Evolutionary conservation across 768 basidiomycete genomes (phyloP), one percentile per base, ranked within the genome.

Genomic region (Hericium coralloides): DNA sequence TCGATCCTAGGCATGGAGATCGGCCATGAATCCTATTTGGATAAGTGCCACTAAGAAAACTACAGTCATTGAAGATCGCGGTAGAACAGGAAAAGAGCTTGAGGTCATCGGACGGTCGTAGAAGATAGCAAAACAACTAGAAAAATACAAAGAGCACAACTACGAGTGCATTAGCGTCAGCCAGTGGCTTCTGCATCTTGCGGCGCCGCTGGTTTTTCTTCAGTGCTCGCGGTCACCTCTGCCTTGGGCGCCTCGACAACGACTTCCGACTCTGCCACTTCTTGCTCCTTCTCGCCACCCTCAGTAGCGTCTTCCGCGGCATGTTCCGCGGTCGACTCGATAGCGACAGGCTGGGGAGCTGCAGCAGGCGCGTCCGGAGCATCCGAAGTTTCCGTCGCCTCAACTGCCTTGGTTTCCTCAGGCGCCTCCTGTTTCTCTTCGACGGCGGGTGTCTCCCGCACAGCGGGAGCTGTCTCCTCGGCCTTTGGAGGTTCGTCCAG

Each of bases 181-280:
- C 26, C 26, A 31, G 26, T 31, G 8, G 26, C 26, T 4, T 31
- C 43, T 45, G 17, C 43, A 8, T 45, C 43, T 7, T 17, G 43
- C 12, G 17, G 43, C 20, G 15, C 43, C 20, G 15, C 17, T n/a
- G 43, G 43, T 20, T 45, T 45, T 20, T 45, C 43, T 17, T 45
- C 43, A 17, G 9, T 17, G n/a, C n/a, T 45, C 14, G 3, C 15
- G n/a, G 4, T 23, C 12, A 47, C 59, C 37, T 60, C 37, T 31
- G 6, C 56, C 8, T 60, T 52, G 1, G 57, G 59, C 4, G 48
- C 18, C 38, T 53, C 59, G n/a, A 58, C 56, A 18, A 48, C 50
- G 1, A 55, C 59, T 26, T 57, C 56, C 6, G 61, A 61, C 45
- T 62, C 61, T 36, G 61, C 55, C 52, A 61, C 53, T 12, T 60